These are phyloP conservation scores for Annulohypoxylon truncatum DNA, from an alignment of 2,329 filamentous ascomycete species.

Conservation along the genomic window DNA sequence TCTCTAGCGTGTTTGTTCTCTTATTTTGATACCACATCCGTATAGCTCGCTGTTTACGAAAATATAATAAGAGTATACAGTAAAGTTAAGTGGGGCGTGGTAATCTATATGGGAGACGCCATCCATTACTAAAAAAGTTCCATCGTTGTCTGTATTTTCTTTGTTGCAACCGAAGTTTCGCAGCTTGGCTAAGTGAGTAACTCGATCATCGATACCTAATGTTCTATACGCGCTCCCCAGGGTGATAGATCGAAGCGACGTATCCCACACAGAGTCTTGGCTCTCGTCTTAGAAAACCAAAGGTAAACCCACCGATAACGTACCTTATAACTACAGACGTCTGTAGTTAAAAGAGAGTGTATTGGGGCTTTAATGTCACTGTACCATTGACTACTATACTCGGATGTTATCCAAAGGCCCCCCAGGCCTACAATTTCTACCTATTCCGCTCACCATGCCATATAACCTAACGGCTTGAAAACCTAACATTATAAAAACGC, in stretches of 20 bases:
- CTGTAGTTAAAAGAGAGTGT: not conserved
- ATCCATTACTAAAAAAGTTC: too few relatives aligned
- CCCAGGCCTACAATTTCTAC: not conserved
- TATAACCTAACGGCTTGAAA: not conserved
- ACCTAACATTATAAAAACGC: not conserved
- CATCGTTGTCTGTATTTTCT: too few relatives aligned
- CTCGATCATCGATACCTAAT: too few relatives aligned
- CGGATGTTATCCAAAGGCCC: not conserved
- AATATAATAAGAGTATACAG: not conserved
- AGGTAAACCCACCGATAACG: not conserved
- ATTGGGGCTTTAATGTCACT: not conserved
- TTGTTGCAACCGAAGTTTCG: too few relatives aligned
- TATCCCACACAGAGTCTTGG: too few relatives aligned
- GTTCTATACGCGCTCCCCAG: too few relatives aligned
- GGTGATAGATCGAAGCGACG: too few relatives aligned
- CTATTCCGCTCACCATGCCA: not conserved
- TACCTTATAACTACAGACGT: not conserved
- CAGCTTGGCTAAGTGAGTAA: too few relatives aligned
- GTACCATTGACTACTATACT: not conserved
- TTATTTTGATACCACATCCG: not conserved
- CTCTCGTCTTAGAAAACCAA: too few relatives aligned
- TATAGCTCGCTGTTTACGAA: not conserved
- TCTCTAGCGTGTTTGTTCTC: too few relatives aligned
- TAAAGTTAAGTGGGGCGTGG: too few relatives aligned
- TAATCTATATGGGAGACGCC: too few relatives aligned